Conservation (phyloP, 2,329 filamentous ascomycete species). For the Colletotrichum spaethianum region DNA sequence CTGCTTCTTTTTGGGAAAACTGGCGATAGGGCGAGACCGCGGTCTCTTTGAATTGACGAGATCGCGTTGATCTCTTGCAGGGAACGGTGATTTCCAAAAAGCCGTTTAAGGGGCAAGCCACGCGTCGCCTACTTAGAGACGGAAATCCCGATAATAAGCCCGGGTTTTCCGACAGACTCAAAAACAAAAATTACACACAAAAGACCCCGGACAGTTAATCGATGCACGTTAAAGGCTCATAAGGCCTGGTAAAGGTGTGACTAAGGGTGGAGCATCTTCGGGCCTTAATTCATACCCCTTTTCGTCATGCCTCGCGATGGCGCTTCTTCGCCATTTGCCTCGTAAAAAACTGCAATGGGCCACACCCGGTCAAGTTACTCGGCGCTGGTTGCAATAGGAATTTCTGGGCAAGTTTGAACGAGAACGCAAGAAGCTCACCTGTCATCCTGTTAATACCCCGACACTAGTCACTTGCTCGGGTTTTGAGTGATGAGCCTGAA, state of each 20-base stretch:
- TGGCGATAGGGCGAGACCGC: not conserved
- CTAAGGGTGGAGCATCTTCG: conserved; percentile 9
- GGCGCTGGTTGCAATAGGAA: too few species aligned
- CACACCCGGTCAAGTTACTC: not conserved
- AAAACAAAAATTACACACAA: not conserved
- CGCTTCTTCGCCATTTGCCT: not conserved
- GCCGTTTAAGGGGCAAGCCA: not conserved
- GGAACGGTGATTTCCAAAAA: too few species aligned
- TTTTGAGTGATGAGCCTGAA: too few species aligned
- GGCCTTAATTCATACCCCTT: conserved; percentile 25
- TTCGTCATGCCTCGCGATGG: conserved; percentile 2
- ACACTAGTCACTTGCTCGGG: too few species aligned
- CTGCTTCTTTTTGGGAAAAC: not conserved
- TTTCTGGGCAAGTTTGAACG: too few species aligned
- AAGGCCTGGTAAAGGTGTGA: not conserved
- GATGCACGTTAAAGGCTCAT: not conserved
- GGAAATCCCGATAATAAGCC: not conserved
- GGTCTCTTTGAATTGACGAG: not conserved
- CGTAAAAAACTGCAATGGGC: not conserved
- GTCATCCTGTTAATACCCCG: too few species aligned
- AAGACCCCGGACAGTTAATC: not conserved
- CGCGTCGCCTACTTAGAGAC: not conserved
- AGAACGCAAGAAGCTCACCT: too few species aligned
- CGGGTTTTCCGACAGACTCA: not conserved
- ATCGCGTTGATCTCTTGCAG: too few species aligned